Conservation (phyloP, 176 grass and related monocot species). For the Tillandsia leiboldiana region DNA sequence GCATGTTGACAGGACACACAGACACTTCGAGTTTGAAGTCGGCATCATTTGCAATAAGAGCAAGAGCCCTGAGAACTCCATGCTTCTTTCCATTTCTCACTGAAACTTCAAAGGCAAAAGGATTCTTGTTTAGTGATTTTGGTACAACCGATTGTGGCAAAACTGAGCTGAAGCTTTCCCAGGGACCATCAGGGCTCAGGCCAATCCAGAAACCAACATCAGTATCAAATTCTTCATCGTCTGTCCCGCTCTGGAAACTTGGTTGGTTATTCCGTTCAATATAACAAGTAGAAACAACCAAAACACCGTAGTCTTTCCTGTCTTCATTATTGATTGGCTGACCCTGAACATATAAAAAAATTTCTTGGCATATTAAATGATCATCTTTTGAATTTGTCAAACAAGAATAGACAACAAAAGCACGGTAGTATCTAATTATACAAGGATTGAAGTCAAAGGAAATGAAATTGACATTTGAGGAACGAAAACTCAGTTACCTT, state of each 20-base stretch:
- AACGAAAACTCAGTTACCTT: slow-evolving; percentile 44
- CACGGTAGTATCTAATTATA: not conserved
- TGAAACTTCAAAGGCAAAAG: slow-evolving; percentile 80
- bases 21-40: slow-evolving; percentile 84
- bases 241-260: slow-evolving; percentile 46
- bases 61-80: slow-evolving; percentile 80
- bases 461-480: not conserved
- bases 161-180: slow-evolving; percentile 75
- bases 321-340: slow-evolving; percentile 26
- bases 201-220: slow-evolving; percentile 81
- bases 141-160: slow-evolving; percentile 69
- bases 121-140: slow-evolving; percentile 60
- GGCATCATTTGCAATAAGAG: slow-evolving; percentile 63
- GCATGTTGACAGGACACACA: slow-evolving; percentile 47
- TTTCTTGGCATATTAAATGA: not conserved
- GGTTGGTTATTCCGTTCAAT: slow-evolving; percentile 68
- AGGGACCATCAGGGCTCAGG: slow-evolving; percentile 74
- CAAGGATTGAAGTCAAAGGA: not conserved
- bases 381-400: not conserved
- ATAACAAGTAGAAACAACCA: slow-evolving; percentile 74
- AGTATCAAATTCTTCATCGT: slow-evolving; percentile 30
- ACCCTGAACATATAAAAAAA: slow-evolving; percentile 36
- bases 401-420: not conserved
- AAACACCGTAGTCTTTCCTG: slow-evolving; percentile 41
- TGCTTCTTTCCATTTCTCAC: slow-evolving; percentile 78